Base-by-base conservation (phyloP, 192 early-diverging fungal species). In the Entomortierella beljakovae region DNA sequence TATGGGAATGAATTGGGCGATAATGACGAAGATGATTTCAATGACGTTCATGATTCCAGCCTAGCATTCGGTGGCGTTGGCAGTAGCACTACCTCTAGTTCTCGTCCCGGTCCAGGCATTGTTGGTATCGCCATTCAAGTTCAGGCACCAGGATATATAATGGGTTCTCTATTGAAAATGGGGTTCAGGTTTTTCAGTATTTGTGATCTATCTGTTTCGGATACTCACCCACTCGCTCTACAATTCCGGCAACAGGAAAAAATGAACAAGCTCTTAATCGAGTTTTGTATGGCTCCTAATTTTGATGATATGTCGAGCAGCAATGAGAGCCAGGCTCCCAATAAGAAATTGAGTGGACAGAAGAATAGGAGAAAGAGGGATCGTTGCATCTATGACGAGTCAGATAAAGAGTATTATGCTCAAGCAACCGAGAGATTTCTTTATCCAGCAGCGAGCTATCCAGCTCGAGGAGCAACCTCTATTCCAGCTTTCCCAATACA, bases 151-250 rank as follows among this genome's bases (percentile, higher is more conserved):
- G 75, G 70, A 2, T 23, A 58, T 22, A 70, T 79, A 46, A n/a
- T 79, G 6, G 49, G 55, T 16, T 7, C 61, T 0, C 40, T 79
- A 8, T 25, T 79, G 29, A 64, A 59, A 33, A 69, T 79, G 75
- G 75, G 75, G 0, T 79, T 79, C 26, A 53, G 75, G 16, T 79
- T 79, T 34, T 79, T 70, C 31, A 65, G 75, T n/a, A 61, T 79
- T 57, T 79, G 67, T 29, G 75, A 79, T 20, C 67, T 79, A 8
- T 77, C 74, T 26, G 61, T 77, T 25, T 64, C 74, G n/a, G 75
- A 79, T 23, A 42, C 5, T 8, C 75, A 70, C 35, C 75, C 75
- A 10, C 49, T 79, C 4, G 67, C 75, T 3, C 42, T 70, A 7
- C 75, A 70, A 34, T 79, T 79, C 20, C 42, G 67, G 32, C 55